Evolutionary conservation across 163 green algal genomes (phyloP), one percentile per base, ranked within the genome.

Genomic region (Scenedesmus sp.): DNA sequence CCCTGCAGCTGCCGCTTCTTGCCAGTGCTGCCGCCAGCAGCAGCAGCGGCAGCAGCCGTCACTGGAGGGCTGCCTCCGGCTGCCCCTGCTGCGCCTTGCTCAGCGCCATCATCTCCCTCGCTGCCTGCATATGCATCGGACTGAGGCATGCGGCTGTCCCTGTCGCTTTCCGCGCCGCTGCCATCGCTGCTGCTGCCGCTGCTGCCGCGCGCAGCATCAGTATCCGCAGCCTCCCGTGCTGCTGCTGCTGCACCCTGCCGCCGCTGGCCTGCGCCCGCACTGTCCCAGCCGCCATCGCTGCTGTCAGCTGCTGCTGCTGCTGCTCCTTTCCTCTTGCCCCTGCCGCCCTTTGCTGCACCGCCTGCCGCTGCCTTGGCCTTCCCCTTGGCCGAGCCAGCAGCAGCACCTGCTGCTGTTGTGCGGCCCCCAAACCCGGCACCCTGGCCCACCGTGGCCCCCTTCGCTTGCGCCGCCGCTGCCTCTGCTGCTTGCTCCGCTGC

Each of bases 301-400:
- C 79, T 87, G 13, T 33, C 87, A 44, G 35, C 73, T 61, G 86
- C 86, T 78, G 86, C 86, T 33, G 49, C 53, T 79, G 73, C 86
- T 80, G 70, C 76, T 10, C 12, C 26, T 2, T 51, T 86, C 3
- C n/a, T 43, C n/a, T 46, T 51, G n/a, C 49, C 49, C 12, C 46
- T 72, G n/a, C 81, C 81, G n/a, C 46, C 49, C 15, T 30, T 30
- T 15, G 80, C 46, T 44, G 43, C 80, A 40, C 37, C 56, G 15
- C 35, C 61, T 88, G 59, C 83, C n/a, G 59, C 83, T 82, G 65
- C 84, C 37, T 26, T 33, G 3, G 10, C 3, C 35, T 46, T 53
- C 35, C 42, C 40, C 5, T 46, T 76, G 9, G 7, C 59, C 26
- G 37, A 16, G 24, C 37, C 44, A 22, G n/a, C 53, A 78, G 53